Conservation (phyloP, 2,329 filamentous ascomycete genomes). For the Xylogone sp. region DNA sequence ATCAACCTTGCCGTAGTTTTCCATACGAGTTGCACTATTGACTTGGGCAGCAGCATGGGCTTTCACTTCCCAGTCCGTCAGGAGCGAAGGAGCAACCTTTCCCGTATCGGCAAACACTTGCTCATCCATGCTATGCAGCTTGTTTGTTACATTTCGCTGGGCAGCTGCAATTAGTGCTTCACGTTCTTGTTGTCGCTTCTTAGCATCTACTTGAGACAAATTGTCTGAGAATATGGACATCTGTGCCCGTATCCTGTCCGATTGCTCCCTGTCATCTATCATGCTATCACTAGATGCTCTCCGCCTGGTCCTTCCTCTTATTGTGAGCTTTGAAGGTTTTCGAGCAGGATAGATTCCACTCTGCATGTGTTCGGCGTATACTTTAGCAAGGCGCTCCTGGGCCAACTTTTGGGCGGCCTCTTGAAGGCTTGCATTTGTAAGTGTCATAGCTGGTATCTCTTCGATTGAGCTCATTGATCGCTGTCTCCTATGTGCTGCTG, state of each 20-base stretch:
- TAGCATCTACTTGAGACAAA: conserved; percentile 64
- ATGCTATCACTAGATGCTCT: conserved; percentile 65
- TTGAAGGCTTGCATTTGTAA: conserved; percentile 62
- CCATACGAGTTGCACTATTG: conserved; percentile 57
- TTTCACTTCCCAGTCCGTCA: conserved; percentile 76
- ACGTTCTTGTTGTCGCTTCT: conserved; percentile 72
- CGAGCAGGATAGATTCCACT: conserved; percentile 55
- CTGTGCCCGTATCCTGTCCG: conserved; percentile 69
- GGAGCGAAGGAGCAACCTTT: conserved; percentile 62
- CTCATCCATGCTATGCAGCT: conserved; percentile 77
- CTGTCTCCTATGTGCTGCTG: conserved; percentile 26
- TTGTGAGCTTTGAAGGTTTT: conserved; percentile 45
- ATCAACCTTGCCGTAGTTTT: conserved; percentile 56
- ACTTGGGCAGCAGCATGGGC: conserved; percentile 66
- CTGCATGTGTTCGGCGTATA: conserved; percentile 67
- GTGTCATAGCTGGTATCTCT: conserved; percentile 45
- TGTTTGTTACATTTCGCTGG: conserved; percentile 78
- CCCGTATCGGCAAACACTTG: conserved; percentile 74
- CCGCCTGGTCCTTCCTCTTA: conserved; percentile 53
- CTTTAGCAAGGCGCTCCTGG: conserved; percentile 74
- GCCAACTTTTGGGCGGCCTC: conserved; percentile 85
- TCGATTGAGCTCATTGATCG: conserved; percentile 28
- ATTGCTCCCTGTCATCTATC: conserved; percentile 53
- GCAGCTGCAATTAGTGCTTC: conserved; percentile 73
- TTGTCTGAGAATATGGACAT: conserved; percentile 74